Evolutionary conservation across 108 stramenopile species (phyloP).

Genomic region (Aureococcus anophagefferens): DNA sequence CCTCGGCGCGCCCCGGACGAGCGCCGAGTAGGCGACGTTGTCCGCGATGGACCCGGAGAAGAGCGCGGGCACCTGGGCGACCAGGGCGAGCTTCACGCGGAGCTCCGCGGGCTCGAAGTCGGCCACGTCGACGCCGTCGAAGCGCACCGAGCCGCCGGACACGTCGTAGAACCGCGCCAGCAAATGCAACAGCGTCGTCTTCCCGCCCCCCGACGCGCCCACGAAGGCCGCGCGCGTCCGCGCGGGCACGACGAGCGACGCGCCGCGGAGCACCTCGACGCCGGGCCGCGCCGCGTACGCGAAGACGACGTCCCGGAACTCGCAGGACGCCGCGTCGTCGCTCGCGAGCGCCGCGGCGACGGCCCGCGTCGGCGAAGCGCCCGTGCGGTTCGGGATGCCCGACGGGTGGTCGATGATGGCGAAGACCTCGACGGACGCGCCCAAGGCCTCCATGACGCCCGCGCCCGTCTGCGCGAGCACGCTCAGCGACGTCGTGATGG

Average conservation of each 20-base stretch:
- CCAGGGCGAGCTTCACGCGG: slow-evolving; percentile 57
- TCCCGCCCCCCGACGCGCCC: not conserved
- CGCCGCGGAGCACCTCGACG: not conserved
- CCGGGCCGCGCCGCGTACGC: not conserved
- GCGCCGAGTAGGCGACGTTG: slow-evolving; percentile 75
- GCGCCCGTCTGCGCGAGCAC: slow-evolving; percentile 27
- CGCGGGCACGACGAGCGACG: not conserved
- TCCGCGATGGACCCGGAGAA: slow-evolving; percentile 75
- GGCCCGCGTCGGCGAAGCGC: not conserved
- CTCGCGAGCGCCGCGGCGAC: too few species aligned
- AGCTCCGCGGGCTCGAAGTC: slow-evolving; percentile 6
- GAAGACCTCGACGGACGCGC: slow-evolving; percentile 54
- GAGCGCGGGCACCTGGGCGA: slow-evolving; percentile 84
- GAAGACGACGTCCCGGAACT: not conserved
- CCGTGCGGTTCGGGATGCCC: slow-evolving; percentile 24
- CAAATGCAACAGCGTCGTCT: not conserved
- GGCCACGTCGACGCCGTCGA: slow-evolving; percentile 26
- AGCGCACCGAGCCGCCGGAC: slow-evolving; percentile 11
- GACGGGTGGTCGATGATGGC: slow-evolving; percentile 55
- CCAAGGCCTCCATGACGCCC: slow-evolving; percentile 47
- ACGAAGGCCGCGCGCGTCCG: not conserved
- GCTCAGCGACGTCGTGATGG: slow-evolving; percentile 49
- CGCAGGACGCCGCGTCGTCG: not conserved
- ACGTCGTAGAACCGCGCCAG: not conserved
- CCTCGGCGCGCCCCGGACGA: slow-evolving; percentile 37